Evolutionary conservation across 768 basidiomycete species (phyloP), one percentile per base, ranked within the genome.

Genomic region (Neoboletus subvelutipes): DNA sequence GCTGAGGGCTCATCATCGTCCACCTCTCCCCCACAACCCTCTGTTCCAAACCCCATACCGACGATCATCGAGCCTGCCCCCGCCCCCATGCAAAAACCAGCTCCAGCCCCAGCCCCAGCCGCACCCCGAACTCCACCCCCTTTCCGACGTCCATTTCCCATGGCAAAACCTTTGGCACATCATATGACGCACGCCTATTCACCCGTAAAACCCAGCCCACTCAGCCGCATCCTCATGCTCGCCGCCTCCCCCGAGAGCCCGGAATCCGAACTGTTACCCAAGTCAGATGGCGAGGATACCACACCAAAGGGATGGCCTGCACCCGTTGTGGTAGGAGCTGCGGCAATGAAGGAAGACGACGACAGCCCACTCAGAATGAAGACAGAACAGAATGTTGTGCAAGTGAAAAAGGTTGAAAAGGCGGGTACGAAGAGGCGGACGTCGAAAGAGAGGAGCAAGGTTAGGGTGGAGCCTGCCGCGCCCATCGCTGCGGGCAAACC

Each of bases 181-280:
- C 83, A 80, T 54, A 88, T 90, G 85, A 77, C 82, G 5, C 90
- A 93, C 60, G 88, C 90, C 0, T 93, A 92, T 60, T 92, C 91
- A 0, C 90, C 90, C 29, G 85, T 77, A 3, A 86, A 84, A 68
- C 90, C 91, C 0, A 91, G 88, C 59, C 90, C 90, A 3, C 77
- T 93, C 33, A 90, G 88, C 57, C 81, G 90, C 12, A 90, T 92
- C 52, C 77, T 92, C 24, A 83, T 86, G 84, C 76, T 92, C 42
- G 80, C 77, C 4, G 76, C 86, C 58, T 88, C 87, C 1, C 85
- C 85, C 5, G 71, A 77, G 36, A 76, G 73, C 49, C 72, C 76
- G 15, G 65, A 72, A 13, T 51, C 48, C 1, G 59, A 52, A 7
- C 50, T 52, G 31, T 10, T 59, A 1, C 43, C 24, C 6, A 53